phyloP scores from a whole-genome alignment of 78 protist species.

The Polysphondylium violaceum region DNA sequence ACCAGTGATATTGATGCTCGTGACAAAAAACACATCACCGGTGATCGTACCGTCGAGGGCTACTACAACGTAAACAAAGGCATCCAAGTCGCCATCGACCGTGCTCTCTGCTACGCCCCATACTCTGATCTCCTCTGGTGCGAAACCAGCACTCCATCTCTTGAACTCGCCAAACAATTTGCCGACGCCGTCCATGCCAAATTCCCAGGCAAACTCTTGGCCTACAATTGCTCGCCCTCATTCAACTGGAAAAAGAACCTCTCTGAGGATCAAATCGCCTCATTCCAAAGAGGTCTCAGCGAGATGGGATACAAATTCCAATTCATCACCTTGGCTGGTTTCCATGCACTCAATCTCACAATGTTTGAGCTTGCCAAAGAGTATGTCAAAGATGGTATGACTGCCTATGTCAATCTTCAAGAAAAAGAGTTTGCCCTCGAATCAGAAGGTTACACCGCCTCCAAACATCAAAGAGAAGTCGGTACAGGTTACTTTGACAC shows the following conservation, averaged over 20 bases:
- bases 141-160: constrained; percentile 92
- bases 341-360: constrained; percentile 89
- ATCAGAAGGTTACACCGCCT: constrained; percentile 55
- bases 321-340: constrained; percentile 96
- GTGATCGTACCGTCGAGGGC: constrained; percentile 93
- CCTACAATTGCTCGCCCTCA: constrained; percentile 96
- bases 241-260: constrained; percentile 97
- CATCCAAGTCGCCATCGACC: constrained; percentile 86
- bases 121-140: constrained; percentile 94
- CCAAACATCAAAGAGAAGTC: constrained; percentile 73
- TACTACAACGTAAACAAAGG: constrained; percentile 89
- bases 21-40: constrained; percentile 88
- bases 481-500: constrained; percentile 81
- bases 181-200: constrained; percentile 82
- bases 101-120: constrained; percentile 89
- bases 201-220: constrained; percentile 88
- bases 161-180: constrained; percentile 90
- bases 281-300: constrained; percentile 86
- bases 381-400: constrained; percentile 38
- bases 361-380: constrained; percentile 67
- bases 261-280: constrained; percentile 88
- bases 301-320: constrained; percentile 94
- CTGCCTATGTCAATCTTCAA: constrained; percentile 68
- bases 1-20: constrained; percentile 89
- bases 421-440: constrained; percentile 55